A percentile compares a stretch with the other conserved stretches of the same genome.
These are phyloP conservation scores for Neodidymelliopsis sp. DNA, from an alignment of 2,329 filamentous ascomycete genomes.

Conservation along the genomic window DNA sequence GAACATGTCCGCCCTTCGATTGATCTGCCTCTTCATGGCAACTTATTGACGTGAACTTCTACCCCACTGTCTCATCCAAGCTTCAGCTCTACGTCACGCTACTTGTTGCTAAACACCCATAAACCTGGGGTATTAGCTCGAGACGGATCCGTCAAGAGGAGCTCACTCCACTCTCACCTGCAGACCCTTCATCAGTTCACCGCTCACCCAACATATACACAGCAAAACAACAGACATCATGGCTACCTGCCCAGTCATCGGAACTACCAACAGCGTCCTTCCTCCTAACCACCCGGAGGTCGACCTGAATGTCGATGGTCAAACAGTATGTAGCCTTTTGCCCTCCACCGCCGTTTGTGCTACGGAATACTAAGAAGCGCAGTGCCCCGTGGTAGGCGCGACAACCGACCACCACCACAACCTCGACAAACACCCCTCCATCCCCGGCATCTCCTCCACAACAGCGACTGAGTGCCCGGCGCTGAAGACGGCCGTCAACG, in stretches of 20 bases:
- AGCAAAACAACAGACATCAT: slow-evolving; percentile 13
- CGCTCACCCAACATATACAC: neutral
- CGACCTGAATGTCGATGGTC: slow-evolving; percentile 50
- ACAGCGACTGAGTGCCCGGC: slow-evolving; percentile 52
- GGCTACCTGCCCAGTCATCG: slow-evolving; percentile 49
- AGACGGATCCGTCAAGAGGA: slow-evolving; percentile 6
- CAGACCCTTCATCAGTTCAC: slow-evolving; percentile 7
- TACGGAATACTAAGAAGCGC: slow-evolving; percentile 7
- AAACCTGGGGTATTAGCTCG: slow-evolving; percentile 14
- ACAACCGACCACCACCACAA: slow-evolving; percentile 56
- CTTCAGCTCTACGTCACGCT: slow-evolving; percentile 12
- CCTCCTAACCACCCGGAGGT: slow-evolving; percentile 54
- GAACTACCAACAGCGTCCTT: slow-evolving; percentile 54
- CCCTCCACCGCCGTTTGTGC: neutral
- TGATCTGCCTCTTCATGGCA: neutral
- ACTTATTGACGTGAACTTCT: neutral
- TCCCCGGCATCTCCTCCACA: slow-evolving; percentile 35
- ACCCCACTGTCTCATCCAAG: neutral
- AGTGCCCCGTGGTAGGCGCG: slow-evolving; percentile 56
- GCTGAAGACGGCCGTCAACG: slow-evolving; percentile 49
- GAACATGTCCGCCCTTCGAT: too few species aligned
- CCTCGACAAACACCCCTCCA: slow-evolving; percentile 52
- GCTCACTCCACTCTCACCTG: slow-evolving; percentile 7
- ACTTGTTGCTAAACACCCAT: slow-evolving; percentile 6
- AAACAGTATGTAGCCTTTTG: slow-evolving; percentile 27